phyloP scores from a whole-genome alignment of 2,329 filamentous ascomycete species.

The Ophiostoma tasmaniense region DNA sequence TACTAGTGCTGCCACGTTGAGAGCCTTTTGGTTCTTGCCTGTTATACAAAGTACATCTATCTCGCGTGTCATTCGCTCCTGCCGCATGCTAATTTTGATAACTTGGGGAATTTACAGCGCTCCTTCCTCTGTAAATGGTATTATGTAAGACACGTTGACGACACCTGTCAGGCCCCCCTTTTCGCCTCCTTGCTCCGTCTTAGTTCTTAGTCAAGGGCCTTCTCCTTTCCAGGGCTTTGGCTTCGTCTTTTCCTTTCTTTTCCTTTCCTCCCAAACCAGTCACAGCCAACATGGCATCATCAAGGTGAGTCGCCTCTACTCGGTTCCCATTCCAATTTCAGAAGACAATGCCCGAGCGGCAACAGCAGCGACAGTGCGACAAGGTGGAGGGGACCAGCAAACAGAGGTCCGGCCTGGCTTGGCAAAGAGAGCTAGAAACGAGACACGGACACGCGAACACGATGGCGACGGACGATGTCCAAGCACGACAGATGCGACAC shows the following conservation, averaged over 20 bases:
- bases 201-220: neutral
- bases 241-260: neutral
- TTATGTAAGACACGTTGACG: constrained; percentile 8
- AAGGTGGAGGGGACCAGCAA: neutral
- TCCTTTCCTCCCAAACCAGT: neutral
- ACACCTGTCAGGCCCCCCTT: constrained; percentile 14
- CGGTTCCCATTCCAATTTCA: too few species aligned
- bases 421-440: neutral
- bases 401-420: constrained; percentile 3
- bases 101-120: neutral
- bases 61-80: neutral
- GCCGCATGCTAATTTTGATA: neutral
- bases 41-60: neutral
- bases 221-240: neutral
- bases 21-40: too few species aligned
- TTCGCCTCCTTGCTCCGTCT: constrained; percentile 9
- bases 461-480: neutral
- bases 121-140: neutral
- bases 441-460: neutral
- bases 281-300: constrained; percentile 19
- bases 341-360: neutral
- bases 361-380: constrained; percentile 3
- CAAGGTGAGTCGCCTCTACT: constrained; percentile 14
- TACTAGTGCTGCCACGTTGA: neutral
- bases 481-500: neutral